Conservation (phyloP, 805 yeast genomes). For the Wickerhamiella kurtzmanii region DNA sequence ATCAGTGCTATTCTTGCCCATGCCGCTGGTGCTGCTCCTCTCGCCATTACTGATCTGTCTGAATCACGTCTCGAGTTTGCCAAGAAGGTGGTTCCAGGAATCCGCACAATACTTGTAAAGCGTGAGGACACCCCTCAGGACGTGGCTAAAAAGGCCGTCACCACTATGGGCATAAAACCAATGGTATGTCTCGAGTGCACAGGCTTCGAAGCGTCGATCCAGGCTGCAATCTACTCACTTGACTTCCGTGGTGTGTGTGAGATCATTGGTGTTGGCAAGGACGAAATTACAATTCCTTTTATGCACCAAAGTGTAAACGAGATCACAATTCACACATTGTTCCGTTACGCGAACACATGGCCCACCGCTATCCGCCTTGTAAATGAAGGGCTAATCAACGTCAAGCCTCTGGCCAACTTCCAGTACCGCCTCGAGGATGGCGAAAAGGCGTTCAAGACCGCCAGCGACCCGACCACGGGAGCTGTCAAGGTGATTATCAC, state of each 20-base stretch:
- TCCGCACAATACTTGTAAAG: conserved; percentile 33
- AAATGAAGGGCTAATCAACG: conserved; percentile 32
- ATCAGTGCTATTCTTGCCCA: conserved; percentile 35
- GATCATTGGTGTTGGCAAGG: conserved; percentile 41
- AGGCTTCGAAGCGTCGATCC: conserved; percentile 38
- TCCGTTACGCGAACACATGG: conserved; percentile 45
- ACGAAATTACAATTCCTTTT: conserved; percentile 37
- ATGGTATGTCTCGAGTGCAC: conserved; percentile 40
- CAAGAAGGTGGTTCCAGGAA: conserved; percentile 33
- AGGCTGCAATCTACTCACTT: conserved; percentile 34
- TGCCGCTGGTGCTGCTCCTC: conserved; percentile 42
- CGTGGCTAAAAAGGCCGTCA: conserved; percentile 20
- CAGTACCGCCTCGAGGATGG: conserved; percentile 36
- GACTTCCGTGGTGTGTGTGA: conserved; percentile 36
- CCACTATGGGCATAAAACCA: conserved; percentile 31
- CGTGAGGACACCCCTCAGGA: conserved; percentile 29
- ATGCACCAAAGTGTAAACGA: conserved; percentile 43
- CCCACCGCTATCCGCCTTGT: conserved; percentile 41
- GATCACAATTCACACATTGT: conserved; percentile 37
- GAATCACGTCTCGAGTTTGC: conserved; percentile 36
- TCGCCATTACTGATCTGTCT: conserved; percentile 38
- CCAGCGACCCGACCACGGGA: conserved; percentile 32
- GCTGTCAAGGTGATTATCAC: conserved; percentile 35
- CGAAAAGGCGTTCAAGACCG: conserved; percentile 32
- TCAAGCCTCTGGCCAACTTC: conserved; percentile 38